Evolutionary conservation across 2,329 filamentous ascomycete species (phyloP), one percentile per base, ranked within the genome.

Genomic region (Ophiostoma triangulosporum): DNA sequence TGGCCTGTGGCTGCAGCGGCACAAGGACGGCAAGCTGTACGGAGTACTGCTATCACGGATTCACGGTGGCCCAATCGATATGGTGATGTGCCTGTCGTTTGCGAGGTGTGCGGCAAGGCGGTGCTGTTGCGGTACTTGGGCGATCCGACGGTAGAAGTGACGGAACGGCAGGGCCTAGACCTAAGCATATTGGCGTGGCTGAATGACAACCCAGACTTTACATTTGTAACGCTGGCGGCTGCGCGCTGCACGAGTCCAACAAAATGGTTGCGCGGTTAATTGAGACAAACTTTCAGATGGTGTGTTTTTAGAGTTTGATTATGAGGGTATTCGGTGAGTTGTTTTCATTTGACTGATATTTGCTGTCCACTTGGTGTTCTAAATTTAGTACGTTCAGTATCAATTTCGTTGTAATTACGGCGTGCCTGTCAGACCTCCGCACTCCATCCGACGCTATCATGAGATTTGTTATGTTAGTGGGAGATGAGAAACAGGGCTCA

Each of bases 21-120:
- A 64, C 56, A 57, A 60, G 38, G 57, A 62, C 43, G 60, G 59
- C 51, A 77, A 83, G 62, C 72, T 88, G 1, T 73, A n/a, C n/a
- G n/a, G n/a, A n/a, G n/a, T n/a, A 76, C 58, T 78, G 87, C 49
- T 84, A 87, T 20, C 84, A 88, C 65, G 79, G 82, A n/a, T n/a
- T n/a, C n/a, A n/a, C 57, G 80, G 77, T 15, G 84, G 88, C 59
- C 82, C 83, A 17, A 76, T 87, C 62, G 78, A 79, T n/a, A 67
- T 86, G 12, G 81, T 79, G 0, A 80, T 78, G 3, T 60, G 65
- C 38, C 73, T 76, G 49, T 84, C 84, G 61, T 78, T 82, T 57
- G 76, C 54, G 73, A 80, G 55, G 80, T 73, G 1, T 75, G 84
- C 51, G 81, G 83, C 12, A 84, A 84, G 60, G 77, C 84, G 50